Percentiles rank a stretch among this genome's conserved stretches.
Conservation (phyloP, 1,284 basidiomycete genomes). For the Cryptococcus jaspeensis region DNA sequence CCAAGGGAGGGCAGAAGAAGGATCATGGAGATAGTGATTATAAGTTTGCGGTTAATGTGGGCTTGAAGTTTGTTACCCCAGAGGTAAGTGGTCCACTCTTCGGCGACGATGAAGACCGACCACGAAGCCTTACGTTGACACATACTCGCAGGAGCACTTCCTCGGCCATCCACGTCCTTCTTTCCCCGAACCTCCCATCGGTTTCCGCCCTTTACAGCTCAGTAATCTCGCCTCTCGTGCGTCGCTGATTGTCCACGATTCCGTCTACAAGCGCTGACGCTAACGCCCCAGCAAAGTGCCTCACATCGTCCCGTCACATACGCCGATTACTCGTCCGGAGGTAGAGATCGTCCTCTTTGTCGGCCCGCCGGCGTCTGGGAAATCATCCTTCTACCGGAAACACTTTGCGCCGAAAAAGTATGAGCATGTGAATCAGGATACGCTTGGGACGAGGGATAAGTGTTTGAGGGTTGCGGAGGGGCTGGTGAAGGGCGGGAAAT, state of each 20-base stretch:
- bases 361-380: constrained; percentile 83
- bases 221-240: constrained; percentile 23
- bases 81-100: constrained; percentile 50
- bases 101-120: neutral
- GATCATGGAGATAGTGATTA: constrained; percentile 79
- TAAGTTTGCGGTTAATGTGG: constrained; percentile 78
- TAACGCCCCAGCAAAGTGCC: constrained; percentile 54
- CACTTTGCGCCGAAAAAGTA: constrained; percentile 72
- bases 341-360: constrained; percentile 75
- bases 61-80: constrained; percentile 68
- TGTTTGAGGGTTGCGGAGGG: constrained; percentile 68
- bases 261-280: constrained; percentile 1
- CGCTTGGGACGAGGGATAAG: constrained; percentile 64
- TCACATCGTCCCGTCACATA: constrained; percentile 61
- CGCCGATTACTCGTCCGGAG: constrained; percentile 59
- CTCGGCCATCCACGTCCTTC: constrained; percentile 56
- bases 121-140: neutral
- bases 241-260: neutral
- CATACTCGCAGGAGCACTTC: constrained; percentile 59
- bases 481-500: constrained; percentile 59
- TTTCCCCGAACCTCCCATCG: constrained; percentile 39
- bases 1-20: constrained; percentile 21
- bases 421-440: constrained; percentile 83
- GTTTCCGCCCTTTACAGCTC: constrained; percentile 37
- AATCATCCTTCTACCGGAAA: constrained; percentile 72